phyloP scores from a whole-genome alignment of 1,284 basidiomycete genomes.

The Moesziomyces globuligerus region DNA sequence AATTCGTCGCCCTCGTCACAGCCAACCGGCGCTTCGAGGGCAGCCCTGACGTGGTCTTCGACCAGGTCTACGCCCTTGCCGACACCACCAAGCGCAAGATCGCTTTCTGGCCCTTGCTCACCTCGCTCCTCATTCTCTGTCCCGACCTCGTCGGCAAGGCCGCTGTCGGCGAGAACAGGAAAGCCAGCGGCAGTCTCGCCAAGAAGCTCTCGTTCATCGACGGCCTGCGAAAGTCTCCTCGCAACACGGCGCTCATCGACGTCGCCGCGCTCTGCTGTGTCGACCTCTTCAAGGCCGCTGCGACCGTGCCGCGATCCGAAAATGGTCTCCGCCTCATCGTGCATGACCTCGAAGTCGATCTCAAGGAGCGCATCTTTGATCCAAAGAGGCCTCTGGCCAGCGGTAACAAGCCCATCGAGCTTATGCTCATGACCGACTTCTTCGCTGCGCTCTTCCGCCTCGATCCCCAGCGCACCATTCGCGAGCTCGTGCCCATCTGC shows the following conservation, averaged over 20 bases:
- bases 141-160: constrained; percentile 76
- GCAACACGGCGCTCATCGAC: constrained; percentile 70
- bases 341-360: constrained; percentile 60
- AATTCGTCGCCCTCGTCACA: constrained; percentile 80
- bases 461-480: constrained; percentile 55
- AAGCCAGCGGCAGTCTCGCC: constrained; percentile 60
- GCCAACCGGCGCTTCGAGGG: constrained; percentile 62
- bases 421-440: constrained; percentile 59
- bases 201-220: constrained; percentile 70
- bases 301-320: constrained; percentile 73
- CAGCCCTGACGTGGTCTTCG: constrained; percentile 65
- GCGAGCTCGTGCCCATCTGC: constrained; percentile 55
- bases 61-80: constrained; percentile 61
- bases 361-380: constrained; percentile 61
- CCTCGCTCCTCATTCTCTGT: constrained; percentile 79
- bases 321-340: constrained; percentile 76
- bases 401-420: constrained; percentile 54
- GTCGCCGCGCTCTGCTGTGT: constrained; percentile 79
- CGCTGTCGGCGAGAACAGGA: constrained; percentile 67
- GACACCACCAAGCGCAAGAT: constrained; percentile 72
- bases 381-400: constrained; percentile 48
- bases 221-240: constrained; percentile 63
- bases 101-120: constrained; percentile 82
- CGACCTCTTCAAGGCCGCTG: constrained; percentile 83
- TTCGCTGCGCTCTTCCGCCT: constrained; percentile 62